Conservation (phyloP, 495 filamentous ascomycete genomes). For the Apiosordaria backusii region DNA sequence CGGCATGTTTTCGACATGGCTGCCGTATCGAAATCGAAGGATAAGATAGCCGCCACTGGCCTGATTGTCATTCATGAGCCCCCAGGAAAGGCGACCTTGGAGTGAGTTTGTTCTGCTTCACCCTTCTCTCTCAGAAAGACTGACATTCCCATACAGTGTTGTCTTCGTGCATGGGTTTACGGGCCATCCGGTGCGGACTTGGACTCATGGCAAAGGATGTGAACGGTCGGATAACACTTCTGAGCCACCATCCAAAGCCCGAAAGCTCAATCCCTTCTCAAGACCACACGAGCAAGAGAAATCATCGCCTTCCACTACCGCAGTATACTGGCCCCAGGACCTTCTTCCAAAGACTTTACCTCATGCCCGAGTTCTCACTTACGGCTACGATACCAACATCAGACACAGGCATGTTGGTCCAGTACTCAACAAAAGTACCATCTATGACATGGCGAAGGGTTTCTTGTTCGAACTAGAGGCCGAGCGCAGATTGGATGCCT, state of each 20-base stretch:
- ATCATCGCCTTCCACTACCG: background rate
- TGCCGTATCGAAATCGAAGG: background rate
- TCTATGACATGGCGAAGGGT: constrained; percentile 38
- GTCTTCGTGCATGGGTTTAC: constrained; percentile 39
- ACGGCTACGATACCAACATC: constrained; percentile 48
- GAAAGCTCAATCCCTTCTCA: constrained; percentile 11
- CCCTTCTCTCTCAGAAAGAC: no score
- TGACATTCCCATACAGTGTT: constrained; percentile 14
- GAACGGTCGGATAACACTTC: background rate
- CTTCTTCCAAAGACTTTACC: constrained; percentile 45
- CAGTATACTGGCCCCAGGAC: constrained; percentile 45
- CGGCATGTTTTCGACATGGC: background rate
- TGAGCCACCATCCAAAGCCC: constrained; percentile 18
- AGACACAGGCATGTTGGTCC: constrained; percentile 25
- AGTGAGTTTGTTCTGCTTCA: constrained; percentile 14
- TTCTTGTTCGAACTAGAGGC: constrained; percentile 36
- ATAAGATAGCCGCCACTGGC: constrained; percentile 7
- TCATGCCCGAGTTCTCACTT: constrained; percentile 45
- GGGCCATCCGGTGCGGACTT: constrained; percentile 35
- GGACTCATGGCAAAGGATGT: constrained; percentile 25
- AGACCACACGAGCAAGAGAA: background rate
- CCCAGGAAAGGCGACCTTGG: constrained; percentile 11
- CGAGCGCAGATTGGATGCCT: constrained; percentile 23
- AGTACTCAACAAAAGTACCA: constrained; percentile 26
- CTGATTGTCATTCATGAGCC: constrained; percentile 20